A percentile compares a stretch with the other conserved stretches of the same genome.
Conservation (phyloP, 177 flowering plant genomes). For the Telopea speciosissima region DNA sequence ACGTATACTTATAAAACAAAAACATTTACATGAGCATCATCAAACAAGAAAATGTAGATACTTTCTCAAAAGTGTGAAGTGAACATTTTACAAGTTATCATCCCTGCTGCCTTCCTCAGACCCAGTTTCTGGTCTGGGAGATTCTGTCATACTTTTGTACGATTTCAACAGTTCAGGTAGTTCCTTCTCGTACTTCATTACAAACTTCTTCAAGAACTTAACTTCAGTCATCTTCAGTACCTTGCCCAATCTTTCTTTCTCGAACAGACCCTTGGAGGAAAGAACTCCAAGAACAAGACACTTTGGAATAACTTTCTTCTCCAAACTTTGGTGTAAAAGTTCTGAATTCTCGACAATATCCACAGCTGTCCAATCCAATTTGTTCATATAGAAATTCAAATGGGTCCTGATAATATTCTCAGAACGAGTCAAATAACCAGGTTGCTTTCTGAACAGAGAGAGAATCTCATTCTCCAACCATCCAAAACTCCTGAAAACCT, state of each 20-base stretch:
- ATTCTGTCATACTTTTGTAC: background rate
- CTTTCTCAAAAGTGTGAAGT: too few relatives aligned
- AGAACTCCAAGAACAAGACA: background rate
- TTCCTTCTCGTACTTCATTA: background rate
- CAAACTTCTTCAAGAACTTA: background rate
- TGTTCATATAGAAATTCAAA: background rate
- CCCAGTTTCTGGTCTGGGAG: background rate
- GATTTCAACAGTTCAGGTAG: background rate
- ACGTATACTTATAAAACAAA: too few relatives aligned
- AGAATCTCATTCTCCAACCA: background rate
- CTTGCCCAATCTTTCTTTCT: background rate
- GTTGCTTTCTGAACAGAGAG: background rate
- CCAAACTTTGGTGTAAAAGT: background rate
- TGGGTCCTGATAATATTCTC: background rate
- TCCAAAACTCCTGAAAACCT: background rate
- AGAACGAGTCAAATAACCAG: background rate
- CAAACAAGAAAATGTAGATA: too few relatives aligned
- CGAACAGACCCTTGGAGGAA: background rate
- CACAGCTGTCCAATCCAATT: background rate
- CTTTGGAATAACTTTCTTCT: background rate
- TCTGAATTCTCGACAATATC: too few relatives aligned
- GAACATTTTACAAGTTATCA: background rate
- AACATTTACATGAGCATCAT: too few relatives aligned
- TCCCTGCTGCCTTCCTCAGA: background rate
- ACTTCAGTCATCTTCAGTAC: background rate